Evolutionary conservation across 495 filamentous ascomycete species (phyloP).

Genomic region (Bryoglossum gracile): DNA sequence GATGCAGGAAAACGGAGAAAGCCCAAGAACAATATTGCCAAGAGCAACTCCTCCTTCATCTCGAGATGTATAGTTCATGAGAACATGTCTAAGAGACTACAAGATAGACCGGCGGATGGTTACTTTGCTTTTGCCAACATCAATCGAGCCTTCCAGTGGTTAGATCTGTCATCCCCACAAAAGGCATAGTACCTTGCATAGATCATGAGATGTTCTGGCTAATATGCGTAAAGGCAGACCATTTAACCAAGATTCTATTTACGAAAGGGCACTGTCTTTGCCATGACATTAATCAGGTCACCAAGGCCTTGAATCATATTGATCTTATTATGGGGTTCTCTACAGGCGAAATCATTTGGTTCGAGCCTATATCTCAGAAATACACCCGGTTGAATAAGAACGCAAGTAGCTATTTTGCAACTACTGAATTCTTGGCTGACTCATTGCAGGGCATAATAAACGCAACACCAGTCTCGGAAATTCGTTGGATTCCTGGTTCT

Average conservation of each 20-base stretch:
- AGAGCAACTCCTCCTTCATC: slow-evolving; percentile 96
- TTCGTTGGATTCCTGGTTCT: slow-evolving; percentile 90
- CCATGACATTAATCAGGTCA: slow-evolving; percentile 83
- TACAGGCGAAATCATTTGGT: slow-evolving; percentile 96
- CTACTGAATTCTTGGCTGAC: too few species aligned
- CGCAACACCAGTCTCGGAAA: slow-evolving; percentile 72
- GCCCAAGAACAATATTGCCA: slow-evolving; percentile 94
- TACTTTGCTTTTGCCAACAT: slow-evolving; percentile 90
- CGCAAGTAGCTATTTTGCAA: slow-evolving; percentile 33
- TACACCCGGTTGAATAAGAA: slow-evolving; percentile 97
- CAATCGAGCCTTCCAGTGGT: slow-evolving; percentile 80
- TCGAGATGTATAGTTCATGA: slow-evolving; percentile 93
- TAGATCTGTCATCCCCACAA: slow-evolving; percentile 47
- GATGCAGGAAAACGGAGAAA: slow-evolving; percentile 75
- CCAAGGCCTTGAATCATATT: slow-evolving; percentile 70
- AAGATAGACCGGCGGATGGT: slow-evolving; percentile 70
- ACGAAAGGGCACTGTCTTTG: slow-evolving; percentile 93
- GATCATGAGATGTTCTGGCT: background rate
- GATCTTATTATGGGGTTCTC: slow-evolving; percentile 95
- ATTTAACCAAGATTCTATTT: slow-evolving; percentile 90
- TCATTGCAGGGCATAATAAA: slow-evolving; percentile 76
- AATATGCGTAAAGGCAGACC: slow-evolving; percentile 51
- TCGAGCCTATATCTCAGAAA: slow-evolving; percentile 93
- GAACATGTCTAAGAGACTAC: slow-evolving; percentile 62
- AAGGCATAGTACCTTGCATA: slow-evolving; percentile 38